A percentile compares a stretch with the other conserved stretches of the same genome.
Conservation (phyloP, 129 eudicot species). For the Chrysanthemum lavandulifolium region DNA sequence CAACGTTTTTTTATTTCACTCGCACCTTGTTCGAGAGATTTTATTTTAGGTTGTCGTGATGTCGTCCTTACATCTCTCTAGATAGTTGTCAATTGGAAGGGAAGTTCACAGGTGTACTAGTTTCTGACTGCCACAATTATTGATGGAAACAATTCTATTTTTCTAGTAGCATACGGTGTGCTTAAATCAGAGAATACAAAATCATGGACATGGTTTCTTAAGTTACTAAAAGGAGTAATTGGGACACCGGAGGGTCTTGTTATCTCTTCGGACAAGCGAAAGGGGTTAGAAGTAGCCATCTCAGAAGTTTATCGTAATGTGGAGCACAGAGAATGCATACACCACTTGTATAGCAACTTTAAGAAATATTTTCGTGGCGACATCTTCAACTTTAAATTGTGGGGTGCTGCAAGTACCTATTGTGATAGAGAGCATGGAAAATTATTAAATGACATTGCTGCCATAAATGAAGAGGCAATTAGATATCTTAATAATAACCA, state of each 20-base stretch:
- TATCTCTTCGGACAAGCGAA: neutral
- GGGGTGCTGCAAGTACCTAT: neutral
- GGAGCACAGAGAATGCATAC: neutral
- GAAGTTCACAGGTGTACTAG: no score
- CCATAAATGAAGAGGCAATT: no score
- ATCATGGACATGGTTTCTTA: constrained; percentile 1
- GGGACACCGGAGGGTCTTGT: neutral
- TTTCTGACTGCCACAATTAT: no score
- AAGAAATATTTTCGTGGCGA: neutral
- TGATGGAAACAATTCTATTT: neutral
- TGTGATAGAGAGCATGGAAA: neutral
- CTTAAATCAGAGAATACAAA: no score
- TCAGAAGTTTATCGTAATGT: neutral
- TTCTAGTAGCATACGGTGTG: neutral
- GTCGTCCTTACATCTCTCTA: neutral
- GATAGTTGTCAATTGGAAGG: neutral
- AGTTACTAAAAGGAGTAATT: neutral
- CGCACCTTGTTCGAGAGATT: neutral
- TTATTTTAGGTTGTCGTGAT: neutral
- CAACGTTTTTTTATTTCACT: neutral
- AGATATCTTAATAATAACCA: no score
- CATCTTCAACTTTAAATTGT: neutral
- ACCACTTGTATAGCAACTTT: neutral
- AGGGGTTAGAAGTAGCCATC: neutral
- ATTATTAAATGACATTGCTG: neutral